Base-by-base conservation (phyloP, 306 rosid genomes). In the Gleditsia sinensis region DNA sequence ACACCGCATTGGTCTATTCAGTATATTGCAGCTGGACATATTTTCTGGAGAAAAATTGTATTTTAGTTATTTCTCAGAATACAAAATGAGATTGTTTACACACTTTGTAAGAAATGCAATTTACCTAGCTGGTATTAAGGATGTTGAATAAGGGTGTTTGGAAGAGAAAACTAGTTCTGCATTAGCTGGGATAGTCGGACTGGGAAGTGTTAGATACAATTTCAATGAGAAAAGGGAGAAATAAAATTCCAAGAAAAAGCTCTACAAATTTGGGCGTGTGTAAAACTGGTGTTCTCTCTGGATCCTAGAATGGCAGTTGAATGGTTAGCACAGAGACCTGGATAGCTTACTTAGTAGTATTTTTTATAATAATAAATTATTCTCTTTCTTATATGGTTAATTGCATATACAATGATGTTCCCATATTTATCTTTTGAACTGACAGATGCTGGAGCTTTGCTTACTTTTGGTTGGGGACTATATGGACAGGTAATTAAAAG, bases 381-480 rank as follows among this genome's bases (percentile, higher is more conserved):
- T 67, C 12, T 67, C 14, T 21, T 77, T 66, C 16, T 17, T 16
- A 49, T 32, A 67, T 58, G 49, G 24, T 43, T 21, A 68, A 53
- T 39, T 77, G 80, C 45, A 17, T 67, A 11, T 45, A 54, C 13
- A 25, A 66, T 67, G 59, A 74, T 37, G 56, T 83, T 71, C 62
- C 9, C 70, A 17, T 54, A 30, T 69, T 2, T 57, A 23, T 16
- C 39, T 21, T 39, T 48, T 76, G 63, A 62, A 74, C 57, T 75
- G 58, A 45, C 85, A 93, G 98, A 93, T 83, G 93, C 94, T 74
- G 98, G 98, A 78, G 97, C 94, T 5, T 83, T 93, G 70, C 94
- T 93, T 68, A 81, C 87, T 16, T 93, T 93, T 53, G 98, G 98
- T 60, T 93, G 98, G 98, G 97, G 98, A 68, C 85, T 93, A 17